Conservation (phyloP, 495 filamentous ascomycete species). For the Xylaria scruposa region DNA sequence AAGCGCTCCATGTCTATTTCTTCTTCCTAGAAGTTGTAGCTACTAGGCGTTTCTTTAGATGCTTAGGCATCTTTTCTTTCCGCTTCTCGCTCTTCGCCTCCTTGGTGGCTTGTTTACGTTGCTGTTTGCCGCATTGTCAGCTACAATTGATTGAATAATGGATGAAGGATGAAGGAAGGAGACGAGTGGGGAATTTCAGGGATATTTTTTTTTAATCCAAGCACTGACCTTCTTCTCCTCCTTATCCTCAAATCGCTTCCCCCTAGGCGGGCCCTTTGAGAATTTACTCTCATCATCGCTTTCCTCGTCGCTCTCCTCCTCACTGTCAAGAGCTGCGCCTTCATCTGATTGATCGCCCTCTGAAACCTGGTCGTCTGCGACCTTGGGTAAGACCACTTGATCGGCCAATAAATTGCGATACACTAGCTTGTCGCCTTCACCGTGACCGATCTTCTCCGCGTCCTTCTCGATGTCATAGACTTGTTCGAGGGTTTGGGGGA, state of each 20-base stretch:
- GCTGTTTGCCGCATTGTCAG: slow-evolving; percentile 46
- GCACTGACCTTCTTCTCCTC: slow-evolving; percentile 73
- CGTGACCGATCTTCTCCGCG: slow-evolving; percentile 73
- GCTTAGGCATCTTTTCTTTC: slow-evolving; percentile 94
- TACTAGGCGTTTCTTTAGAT: slow-evolving; percentile 84
- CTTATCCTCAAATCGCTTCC: slow-evolving; percentile 91
- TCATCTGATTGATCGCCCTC: slow-evolving; percentile 50
- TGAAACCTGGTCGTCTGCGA: slow-evolving; percentile 37
- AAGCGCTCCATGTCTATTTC: slow-evolving; percentile 19
- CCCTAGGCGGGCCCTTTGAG: slow-evolving; percentile 73
- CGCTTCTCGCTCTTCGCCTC: slow-evolving; percentile 91
- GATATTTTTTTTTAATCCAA: slow-evolving; percentile 22
- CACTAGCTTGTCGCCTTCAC: slow-evolving; percentile 73
- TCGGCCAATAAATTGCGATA: slow-evolving; percentile 82
- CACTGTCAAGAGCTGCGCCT: slow-evolving; percentile 55
- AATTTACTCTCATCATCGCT: slow-evolving; percentile 60
- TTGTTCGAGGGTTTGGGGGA: slow-evolving; percentile 90
- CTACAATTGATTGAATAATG: neutral
- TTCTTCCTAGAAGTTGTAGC: slow-evolving; percentile 46
- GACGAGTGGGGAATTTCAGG: slow-evolving; percentile 1
- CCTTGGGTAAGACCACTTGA: slow-evolving; percentile 57
- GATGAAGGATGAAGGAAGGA: neutral
- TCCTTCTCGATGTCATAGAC: slow-evolving; percentile 97
- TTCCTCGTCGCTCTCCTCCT: slow-evolving; percentile 56
- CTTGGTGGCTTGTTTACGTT: slow-evolving; percentile 89